Percentiles rank a stretch among this genome's conserved stretches.
Conservation (phyloP, 208 protist species). For the Trypanosomatidae sp. region DNA sequence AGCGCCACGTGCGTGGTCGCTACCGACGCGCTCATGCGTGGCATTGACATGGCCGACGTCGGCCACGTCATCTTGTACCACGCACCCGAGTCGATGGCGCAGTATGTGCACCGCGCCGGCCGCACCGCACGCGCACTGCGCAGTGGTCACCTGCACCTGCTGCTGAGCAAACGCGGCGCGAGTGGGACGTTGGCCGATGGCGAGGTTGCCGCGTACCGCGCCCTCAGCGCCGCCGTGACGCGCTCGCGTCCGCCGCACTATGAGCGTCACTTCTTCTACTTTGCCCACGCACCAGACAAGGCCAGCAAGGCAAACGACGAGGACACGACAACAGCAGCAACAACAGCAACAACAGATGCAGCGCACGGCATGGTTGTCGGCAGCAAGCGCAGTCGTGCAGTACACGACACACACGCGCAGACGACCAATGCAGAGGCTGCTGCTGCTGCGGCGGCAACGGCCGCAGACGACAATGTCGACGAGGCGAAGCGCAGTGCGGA, state of each 20-base stretch:
- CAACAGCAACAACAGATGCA: neutral
- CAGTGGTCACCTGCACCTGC: slow-evolving; percentile 57
- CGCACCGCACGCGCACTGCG: slow-evolving; percentile 92
- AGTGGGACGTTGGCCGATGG: slow-evolving; percentile 48
- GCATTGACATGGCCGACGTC: slow-evolving; percentile 80
- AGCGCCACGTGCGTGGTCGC: slow-evolving; percentile 40
- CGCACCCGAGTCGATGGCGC: slow-evolving; percentile 73
- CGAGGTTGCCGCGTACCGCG: slow-evolving; percentile 60
- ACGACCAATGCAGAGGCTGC: neutral
- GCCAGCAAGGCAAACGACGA: neutral
- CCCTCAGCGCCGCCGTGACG: slow-evolving; percentile 24
- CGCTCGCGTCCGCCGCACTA: slow-evolving; percentile 52
- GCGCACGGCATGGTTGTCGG: too few species aligned
- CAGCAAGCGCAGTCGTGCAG: too few species aligned
- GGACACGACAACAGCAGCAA: neutral
- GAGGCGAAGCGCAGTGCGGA: slow-evolving; percentile 9
- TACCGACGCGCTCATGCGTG: slow-evolving; percentile 83
- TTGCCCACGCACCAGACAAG: slow-evolving; percentile 20
- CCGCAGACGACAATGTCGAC: neutral
- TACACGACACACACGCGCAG: too few species aligned
- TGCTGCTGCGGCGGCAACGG: neutral
- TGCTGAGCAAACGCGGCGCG: slow-evolving; percentile 57
- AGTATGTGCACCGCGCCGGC: slow-evolving; percentile 95
- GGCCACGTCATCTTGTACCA: slow-evolving; percentile 88
- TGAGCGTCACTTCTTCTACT: slow-evolving; percentile 75